A percentile compares a stretch with the other conserved stretches of the same genome.
Evolutionary conservation across 1,284 basidiomycete species (phyloP).

Genomic region (Boletus coffeatus): DNA sequence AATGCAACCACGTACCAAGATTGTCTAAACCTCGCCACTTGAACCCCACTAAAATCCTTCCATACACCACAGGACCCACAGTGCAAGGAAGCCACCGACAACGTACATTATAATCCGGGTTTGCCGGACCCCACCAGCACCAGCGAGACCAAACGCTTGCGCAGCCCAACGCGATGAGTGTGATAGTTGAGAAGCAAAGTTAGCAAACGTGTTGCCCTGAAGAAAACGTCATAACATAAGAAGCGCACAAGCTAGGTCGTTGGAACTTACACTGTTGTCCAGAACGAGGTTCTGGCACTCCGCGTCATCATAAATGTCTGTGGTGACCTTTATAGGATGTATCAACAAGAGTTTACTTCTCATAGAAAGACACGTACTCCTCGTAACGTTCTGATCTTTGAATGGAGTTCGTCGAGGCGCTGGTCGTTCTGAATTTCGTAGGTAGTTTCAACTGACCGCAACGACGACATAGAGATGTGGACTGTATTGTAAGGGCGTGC

Average conservation of each 20-base stretch:
- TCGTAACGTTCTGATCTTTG: slow-evolving; percentile 70
- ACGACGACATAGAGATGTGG: slow-evolving; percentile 30
- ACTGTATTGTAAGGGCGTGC: no score
- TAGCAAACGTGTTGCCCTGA: slow-evolving; percentile 62
- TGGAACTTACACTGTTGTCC: slow-evolving; percentile 59
- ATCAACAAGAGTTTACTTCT: slow-evolving; percentile 6
- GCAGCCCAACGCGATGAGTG: slow-evolving; percentile 62
- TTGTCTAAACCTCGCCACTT: background rate
- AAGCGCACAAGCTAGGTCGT: background rate
- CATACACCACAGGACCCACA: slow-evolving; percentile 43
- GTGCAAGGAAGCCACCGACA: slow-evolving; percentile 37
- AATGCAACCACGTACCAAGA: no score
- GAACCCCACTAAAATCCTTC: slow-evolving; percentile 25
- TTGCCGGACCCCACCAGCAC: slow-evolving; percentile 57
- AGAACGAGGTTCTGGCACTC: slow-evolving; percentile 75
- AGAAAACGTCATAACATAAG: background rate
- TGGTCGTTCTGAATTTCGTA: slow-evolving; percentile 81
- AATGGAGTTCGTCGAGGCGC: slow-evolving; percentile 72
- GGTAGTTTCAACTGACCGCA: slow-evolving; percentile 49
- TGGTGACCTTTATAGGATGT: slow-evolving; percentile 51
- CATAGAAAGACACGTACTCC: slow-evolving; percentile 45
- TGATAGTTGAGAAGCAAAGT: slow-evolving; percentile 54
- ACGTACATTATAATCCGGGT: slow-evolving; percentile 60
- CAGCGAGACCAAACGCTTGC: slow-evolving; percentile 61
- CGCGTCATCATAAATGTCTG: slow-evolving; percentile 77